These are phyloP conservation scores for Gastrodia elata DNA, from an alignment of 106 monocot genomes.

Conservation along the genomic window DNA sequence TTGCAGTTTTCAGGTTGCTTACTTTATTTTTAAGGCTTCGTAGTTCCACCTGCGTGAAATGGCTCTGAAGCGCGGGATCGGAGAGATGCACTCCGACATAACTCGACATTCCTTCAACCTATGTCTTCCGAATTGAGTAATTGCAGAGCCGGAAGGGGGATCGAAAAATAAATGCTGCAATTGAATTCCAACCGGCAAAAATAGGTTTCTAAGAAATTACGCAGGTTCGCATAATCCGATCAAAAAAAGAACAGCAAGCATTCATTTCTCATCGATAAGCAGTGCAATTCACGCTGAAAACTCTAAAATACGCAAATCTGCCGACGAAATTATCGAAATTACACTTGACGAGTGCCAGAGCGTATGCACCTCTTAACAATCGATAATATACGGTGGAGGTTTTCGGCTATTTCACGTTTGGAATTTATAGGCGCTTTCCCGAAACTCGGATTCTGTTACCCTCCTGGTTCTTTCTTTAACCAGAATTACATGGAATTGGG, in stretches of 20 bases:
- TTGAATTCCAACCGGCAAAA: background rate
- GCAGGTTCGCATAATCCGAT: background rate
- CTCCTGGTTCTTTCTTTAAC: background rate
- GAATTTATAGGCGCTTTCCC: background rate
- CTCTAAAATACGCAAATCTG: background rate
- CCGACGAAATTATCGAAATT: background rate
- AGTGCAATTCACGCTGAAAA: background rate
- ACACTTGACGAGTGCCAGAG: background rate
- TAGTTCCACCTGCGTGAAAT: constrained; percentile 90
- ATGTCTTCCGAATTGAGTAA: background rate
- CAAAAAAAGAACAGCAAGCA: background rate
- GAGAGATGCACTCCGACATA: constrained; percentile 72
- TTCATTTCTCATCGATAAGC: background rate
- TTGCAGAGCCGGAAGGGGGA: background rate
- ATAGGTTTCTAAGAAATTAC: background rate
- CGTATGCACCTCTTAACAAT: background rate
- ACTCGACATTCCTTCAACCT: constrained; percentile 41
- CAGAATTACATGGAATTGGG: background rate
- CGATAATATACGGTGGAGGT: background rate
- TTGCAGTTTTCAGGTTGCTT: constrained; percentile 14
- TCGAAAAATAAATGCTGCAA: background rate
- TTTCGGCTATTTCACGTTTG: background rate
- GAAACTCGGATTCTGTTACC: background rate
- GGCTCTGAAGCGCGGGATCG: constrained; percentile 80
- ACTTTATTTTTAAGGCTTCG: constrained; percentile 70